Percentiles rank a stretch among this genome's conserved stretches.
Conservation (phyloP, 202 grass and related monocot species). For the Schoenoplectus tabernaemontani region DNA sequence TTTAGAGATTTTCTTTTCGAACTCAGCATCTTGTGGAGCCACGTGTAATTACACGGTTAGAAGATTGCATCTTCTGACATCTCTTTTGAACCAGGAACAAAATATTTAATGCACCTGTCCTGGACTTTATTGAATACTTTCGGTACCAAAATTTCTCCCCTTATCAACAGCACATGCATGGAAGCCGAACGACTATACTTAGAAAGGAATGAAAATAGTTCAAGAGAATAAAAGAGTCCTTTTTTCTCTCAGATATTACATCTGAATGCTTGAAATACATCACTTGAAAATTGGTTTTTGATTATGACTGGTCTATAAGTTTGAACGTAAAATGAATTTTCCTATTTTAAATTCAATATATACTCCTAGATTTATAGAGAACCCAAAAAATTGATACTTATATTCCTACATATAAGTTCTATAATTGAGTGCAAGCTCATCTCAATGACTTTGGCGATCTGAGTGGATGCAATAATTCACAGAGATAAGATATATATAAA, state of each 20-base stretch:
- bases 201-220: neutral
- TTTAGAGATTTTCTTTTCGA: neutral
- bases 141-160: neutral
- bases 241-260: conserved; percentile 5
- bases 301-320: neutral
- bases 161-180: neutral
- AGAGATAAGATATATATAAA: neutral
- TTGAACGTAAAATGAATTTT: neutral
- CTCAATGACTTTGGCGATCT: neutral
- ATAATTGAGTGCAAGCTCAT: neutral
- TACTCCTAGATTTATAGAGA: neutral
- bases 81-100: neutral
- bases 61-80: neutral
- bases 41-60: conserved; percentile 17
- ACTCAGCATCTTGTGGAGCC: neutral
- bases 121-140: neutral
- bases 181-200: neutral
- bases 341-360: neutral
- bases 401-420: neutral
- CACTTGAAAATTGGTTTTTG: neutral
- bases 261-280: neutral
- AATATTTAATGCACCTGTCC: neutral
- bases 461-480: neutral
- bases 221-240: conserved; percentile 5
- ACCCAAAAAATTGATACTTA: neutral